Base-by-base conservation (phyloP, 2,329 filamentous ascomycete species). In the Drechslerella dactyloides region DNA sequence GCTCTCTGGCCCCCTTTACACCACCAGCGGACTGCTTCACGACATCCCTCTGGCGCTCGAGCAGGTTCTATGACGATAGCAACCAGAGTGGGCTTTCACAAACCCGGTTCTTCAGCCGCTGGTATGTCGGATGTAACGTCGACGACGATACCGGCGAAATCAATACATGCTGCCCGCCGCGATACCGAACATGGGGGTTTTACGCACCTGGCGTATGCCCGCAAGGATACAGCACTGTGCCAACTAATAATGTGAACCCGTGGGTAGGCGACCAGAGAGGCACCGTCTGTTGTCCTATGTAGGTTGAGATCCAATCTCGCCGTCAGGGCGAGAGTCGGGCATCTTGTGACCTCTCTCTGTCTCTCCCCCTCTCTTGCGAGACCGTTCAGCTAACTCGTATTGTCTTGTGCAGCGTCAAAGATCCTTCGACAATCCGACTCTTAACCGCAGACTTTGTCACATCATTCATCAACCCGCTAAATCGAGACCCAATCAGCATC, bases 121-220 rank as follows among this genome's bases (percentile, higher is more conserved):
- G 60, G 60, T 61, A 72, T 27, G 17, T 72, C 40, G 60, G 68
- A 0, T 72, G 68, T 46, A 65, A 72, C 57, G 60, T 65, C 50
- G 44, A 65, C 24, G 17, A n/a, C 4, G 51, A 57, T 11, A 61
- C 46, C 3, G 59, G 55, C 19, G 60, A 65, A 11, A 57, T 46
- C 19, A 72, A 72, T 30, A 72, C 55, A 2, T 72, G 68, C 30
- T 72, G 68, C 21, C 68, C 68, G 7, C 68, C 68, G 15, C 27
- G n/a, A 15, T 72, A 60, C 46, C 60, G 65, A 21, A 72, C 68
- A 7, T 72, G 68, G 68, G 68, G 68, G 1, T 72, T 72, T 44
- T 72, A 72, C 13, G 68, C 56, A 1, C 68, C 55, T 1, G 68
- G 68, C 4, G 68, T 15, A 2, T 72, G 68, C 48, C 68, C 68